phyloP scores from a whole-genome alignment of 768 basidiomycete genomes.

The Leccinum boreale region DNA sequence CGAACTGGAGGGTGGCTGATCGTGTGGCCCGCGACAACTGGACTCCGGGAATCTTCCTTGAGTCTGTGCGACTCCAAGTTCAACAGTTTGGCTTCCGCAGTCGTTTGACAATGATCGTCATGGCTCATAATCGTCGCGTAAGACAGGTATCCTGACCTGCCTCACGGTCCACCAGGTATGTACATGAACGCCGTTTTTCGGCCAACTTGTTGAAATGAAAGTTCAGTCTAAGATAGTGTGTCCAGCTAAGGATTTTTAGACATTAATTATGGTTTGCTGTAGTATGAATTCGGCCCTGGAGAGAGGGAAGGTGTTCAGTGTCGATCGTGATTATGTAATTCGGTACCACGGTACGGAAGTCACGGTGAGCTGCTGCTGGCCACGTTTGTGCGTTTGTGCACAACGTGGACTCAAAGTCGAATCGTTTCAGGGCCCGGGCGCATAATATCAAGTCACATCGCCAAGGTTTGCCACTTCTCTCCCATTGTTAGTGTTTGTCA shows the following conservation, averaged over 20 bases:
- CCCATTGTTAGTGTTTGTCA: constrained; percentile 17
- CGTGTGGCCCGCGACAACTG: neutral
- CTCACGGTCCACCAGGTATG: neutral
- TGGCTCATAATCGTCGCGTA: neutral
- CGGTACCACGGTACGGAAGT: constrained; percentile 17
- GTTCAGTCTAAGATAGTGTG: neutral
- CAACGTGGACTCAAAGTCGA: constrained; percentile 22
- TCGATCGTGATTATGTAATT: constrained; percentile 27
- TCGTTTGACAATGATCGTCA: neutral
- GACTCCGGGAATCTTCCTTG: neutral
- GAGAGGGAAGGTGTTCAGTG: neutral
- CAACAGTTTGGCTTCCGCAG: neutral
- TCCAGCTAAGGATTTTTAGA: neutral
- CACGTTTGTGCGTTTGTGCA: constrained; percentile 15
- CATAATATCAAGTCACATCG: constrained; percentile 25
- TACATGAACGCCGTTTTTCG: constrained; percentile 20
- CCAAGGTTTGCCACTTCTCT: constrained; percentile 17
- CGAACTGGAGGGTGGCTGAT: neutral
- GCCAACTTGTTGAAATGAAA: constrained; percentile 14
- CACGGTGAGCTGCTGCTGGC: constrained; percentile 7
- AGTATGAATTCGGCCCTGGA: neutral
- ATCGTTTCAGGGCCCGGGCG: constrained; percentile 23
- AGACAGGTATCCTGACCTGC: neutral
- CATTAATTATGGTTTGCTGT: neutral
- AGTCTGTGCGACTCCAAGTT: neutral